Evolutionary conservation across 2,329 filamentous ascomycete species (phyloP).

Genomic region (Cladophialophora yegresii): DNA sequence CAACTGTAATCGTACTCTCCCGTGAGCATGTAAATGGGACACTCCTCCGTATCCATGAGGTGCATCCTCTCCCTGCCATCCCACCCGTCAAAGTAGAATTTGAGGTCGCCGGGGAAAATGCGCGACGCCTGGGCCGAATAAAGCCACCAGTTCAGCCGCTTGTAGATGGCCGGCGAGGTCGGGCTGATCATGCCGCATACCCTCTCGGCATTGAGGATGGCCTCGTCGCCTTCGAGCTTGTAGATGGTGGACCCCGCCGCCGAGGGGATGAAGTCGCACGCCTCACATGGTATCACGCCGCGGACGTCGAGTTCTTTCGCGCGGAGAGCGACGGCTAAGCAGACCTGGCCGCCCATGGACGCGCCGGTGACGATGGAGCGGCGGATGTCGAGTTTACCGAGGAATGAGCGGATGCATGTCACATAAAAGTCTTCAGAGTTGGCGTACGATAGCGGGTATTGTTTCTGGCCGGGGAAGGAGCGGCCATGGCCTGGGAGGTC

Average conservation of each 20-base stretch:
- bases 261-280: constrained; percentile 26
- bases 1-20: constrained; percentile 40
- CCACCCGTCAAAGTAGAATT: constrained; percentile 56
- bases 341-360: constrained; percentile 30
- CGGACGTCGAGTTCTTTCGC: constrained; percentile 21
- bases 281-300: constrained; percentile 31
- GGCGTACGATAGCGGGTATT: constrained; percentile 25
- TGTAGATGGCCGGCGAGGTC: constrained; percentile 49
- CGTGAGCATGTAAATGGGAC: constrained; percentile 56
- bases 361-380: constrained; percentile 25
- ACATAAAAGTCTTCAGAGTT: constrained; percentile 31
- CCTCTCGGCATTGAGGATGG: constrained; percentile 27
- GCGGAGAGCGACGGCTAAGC: constrained; percentile 25
- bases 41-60: constrained; percentile 51
- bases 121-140: constrained; percentile 54
- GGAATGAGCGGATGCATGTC: constrained; percentile 23
- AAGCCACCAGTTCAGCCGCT: constrained; percentile 54
- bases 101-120: constrained; percentile 54
- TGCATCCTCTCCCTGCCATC: constrained; percentile 50
- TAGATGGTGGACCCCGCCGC: constrained; percentile 25
- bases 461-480: constrained; percentile 25
- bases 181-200: constrained; percentile 49
- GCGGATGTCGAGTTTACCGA: constrained; percentile 17
- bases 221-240: constrained; percentile 23
- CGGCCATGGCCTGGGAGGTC: constrained; percentile 32